These are phyloP conservation scores for Enterocytospora artemiae DNA, from an alignment of 371 early-diverging fungal genomes.

Conservation along the genomic window DNA sequence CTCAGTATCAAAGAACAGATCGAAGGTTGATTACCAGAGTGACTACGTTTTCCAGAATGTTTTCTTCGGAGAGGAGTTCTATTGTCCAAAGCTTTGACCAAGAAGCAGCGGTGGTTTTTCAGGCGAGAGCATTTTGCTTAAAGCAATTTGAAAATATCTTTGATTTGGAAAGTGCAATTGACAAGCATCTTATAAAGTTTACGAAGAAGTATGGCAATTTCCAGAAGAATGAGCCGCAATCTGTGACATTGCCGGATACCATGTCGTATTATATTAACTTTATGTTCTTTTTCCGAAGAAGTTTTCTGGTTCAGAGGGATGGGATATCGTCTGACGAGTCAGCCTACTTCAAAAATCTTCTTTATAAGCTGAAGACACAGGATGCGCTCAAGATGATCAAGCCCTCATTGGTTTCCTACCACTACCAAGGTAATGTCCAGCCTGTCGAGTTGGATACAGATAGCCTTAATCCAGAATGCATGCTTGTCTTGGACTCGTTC, in stretches of 20 bases:
- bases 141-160: constrained; percentile 92
- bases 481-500: constrained; percentile 90
- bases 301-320: constrained; percentile 93
- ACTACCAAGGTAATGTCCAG: constrained; percentile 71
- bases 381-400: constrained; percentile 89
- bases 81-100: constrained; percentile 88
- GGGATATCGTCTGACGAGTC: constrained; percentile 96
- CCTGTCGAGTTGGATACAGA: constrained; percentile 91
- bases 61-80: constrained; percentile 67
- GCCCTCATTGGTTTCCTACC: constrained; percentile 83
- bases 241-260: constrained; percentile 77
- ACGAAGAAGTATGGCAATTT: constrained; percentile 90
- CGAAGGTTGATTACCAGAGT: constrained; percentile 42
- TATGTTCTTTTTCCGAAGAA: constrained; percentile 94
- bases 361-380: constrained; percentile 35
- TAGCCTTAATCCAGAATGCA: constrained; percentile 82
- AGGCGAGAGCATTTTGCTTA: constrained; percentile 89
- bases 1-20: constrained; percentile 50
- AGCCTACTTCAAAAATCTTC: constrained; percentile 71
- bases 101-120: constrained; percentile 90
- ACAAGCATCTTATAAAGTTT: constrained; percentile 90
- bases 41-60: constrained; percentile 54
- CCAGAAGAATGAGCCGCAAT: constrained; percentile 79
- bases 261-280: constrained; percentile 97
- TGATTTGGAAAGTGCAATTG: constrained; percentile 92